Evolutionary conservation across 2,329 filamentous ascomycete genomes (phyloP), one percentile per base, ranked within the genome.

Genomic region (Ploettnerulaceae sp.): DNA sequence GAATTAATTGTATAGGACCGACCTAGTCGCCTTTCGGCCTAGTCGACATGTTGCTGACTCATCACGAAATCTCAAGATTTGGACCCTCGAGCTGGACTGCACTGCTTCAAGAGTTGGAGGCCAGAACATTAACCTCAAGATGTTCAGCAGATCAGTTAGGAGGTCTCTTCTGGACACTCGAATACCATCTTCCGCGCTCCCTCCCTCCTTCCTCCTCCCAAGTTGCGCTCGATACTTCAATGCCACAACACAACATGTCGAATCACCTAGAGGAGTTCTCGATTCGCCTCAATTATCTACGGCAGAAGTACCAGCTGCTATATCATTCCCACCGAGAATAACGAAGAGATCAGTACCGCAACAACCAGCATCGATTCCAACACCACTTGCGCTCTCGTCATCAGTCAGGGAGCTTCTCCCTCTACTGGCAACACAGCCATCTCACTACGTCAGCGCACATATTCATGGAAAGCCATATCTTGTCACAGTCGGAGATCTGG

Each of bases 401-500:
- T 77, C 77, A 1, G 72, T 86, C 52, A 72, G 71, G 54, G 63
- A 74, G 51, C 75, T 89, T 37, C 78, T 89, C 22, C 85, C 86
- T 1, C 72, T 88, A 36, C 79, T 93, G 37, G 76, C 76, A 57
- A 76, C 82, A 8, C 87, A 93, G 69, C 79, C 82, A 3, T 71
- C 75, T 17, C 85, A 89, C 74, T 93, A 91, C 73, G 79, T 88
- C 62, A 87, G 82, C 35, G 73, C 84, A 46, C 86, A 89, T 69
- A 83, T 94, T 67, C 84, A 93, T 69, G 84, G 80, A 22, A 79
- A 77, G 44, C 84, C 86, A 5, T 93, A 91, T 71, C 84, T 93
- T 24, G 76, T 93, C 55, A 89, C 85, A 5, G 71, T 75, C 34
- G 87, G 87, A 56, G 87, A 93, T 69, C 73, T 75, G 49, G 67